phyloP scores from a whole-genome alignment of 192 early-diverging fungal genomes.

The Diversispora epigaea region DNA sequence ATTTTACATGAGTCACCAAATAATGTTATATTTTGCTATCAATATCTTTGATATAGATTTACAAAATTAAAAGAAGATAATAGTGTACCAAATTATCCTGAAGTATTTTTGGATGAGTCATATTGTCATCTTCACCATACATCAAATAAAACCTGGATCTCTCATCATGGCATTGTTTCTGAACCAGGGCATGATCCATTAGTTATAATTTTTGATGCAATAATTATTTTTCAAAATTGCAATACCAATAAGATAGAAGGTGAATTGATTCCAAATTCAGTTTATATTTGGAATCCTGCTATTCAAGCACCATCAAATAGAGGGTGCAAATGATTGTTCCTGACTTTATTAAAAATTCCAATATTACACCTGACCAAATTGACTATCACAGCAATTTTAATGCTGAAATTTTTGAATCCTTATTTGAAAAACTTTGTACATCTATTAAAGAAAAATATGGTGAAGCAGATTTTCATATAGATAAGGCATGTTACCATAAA shows the following conservation, averaged over 20 bases:
- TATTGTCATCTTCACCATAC: slow-evolving; percentile 19
- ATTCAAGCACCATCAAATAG: slow-evolving; percentile 3
- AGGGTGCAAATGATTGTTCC: slow-evolving; percentile 9
- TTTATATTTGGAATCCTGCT: neutral
- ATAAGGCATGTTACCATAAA: neutral
- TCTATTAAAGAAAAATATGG: neutral
- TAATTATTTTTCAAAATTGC: no score
- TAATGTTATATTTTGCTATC: slow-evolving; percentile 15
- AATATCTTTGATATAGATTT: neutral
- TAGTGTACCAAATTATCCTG: neutral
- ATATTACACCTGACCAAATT: neutral
- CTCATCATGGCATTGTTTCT: slow-evolving; percentile 3
- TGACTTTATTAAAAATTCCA: neutral
- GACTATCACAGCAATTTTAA: slow-evolving; percentile 2
- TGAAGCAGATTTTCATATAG: neutral
- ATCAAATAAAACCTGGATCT: slow-evolving; percentile 2
- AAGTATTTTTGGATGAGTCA: slow-evolving; percentile 20
- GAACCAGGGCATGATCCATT: no score
- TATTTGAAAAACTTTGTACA: neutral
- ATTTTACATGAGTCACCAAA: slow-evolving; percentile 11
- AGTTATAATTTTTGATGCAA: no score
- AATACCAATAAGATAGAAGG: no score
- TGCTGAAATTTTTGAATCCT: neutral
- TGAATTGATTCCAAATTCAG: neutral
- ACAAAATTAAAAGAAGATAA: slow-evolving; percentile 7